Percentiles rank a stretch among this genome's conserved stretches.
phyloP scores from a whole-genome alignment of 805 yeast genomes.

The Candida montana region DNA sequence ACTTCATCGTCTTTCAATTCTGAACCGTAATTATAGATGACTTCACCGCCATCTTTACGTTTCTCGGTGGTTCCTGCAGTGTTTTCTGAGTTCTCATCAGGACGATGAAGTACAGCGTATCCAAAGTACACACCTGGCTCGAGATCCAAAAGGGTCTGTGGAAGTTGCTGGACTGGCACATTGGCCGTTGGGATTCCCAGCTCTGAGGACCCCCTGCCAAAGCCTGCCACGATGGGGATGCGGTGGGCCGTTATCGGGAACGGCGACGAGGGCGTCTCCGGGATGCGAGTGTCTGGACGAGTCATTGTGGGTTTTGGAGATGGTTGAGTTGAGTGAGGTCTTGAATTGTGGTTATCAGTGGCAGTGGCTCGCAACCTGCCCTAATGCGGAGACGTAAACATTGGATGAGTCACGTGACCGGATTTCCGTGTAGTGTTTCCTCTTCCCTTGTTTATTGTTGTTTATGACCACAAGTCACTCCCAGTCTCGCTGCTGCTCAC shows the following conservation, averaged over 20 bases:
- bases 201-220: slow-evolving; percentile 92
- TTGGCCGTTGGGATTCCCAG: slow-evolving; percentile 96
- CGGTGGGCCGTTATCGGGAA: slow-evolving; percentile 43
- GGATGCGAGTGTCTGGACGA: slow-evolving; percentile 28
- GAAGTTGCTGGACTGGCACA: slow-evolving; percentile 51
- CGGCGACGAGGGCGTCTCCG: slow-evolving; percentile 38
- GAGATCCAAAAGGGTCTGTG: slow-evolving; percentile 31
- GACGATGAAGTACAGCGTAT: slow-evolving; percentile 40
- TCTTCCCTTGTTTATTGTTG: too few species aligned
- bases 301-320: slow-evolving; percentile 15
- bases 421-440: too few species aligned
- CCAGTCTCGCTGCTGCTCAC: too few species aligned
- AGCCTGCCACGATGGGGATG: slow-evolving; percentile 66
- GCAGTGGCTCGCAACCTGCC: not conserved
- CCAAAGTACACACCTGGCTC: slow-evolving; percentile 91
- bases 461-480: too few species aligned
- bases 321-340: too few species aligned
- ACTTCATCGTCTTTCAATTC: slow-evolving; percentile 35
- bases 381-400: not conserved
- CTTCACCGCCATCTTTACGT: slow-evolving; percentile 33
- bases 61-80: slow-evolving; percentile 6
- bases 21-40: slow-evolving; percentile 59
- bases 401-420: too few species aligned
- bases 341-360: too few species aligned
- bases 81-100: not conserved